These are phyloP conservation scores for Tricholoma saponaceum DNA, from an alignment of 768 basidiomycete species.

Conservation along the genomic window DNA sequence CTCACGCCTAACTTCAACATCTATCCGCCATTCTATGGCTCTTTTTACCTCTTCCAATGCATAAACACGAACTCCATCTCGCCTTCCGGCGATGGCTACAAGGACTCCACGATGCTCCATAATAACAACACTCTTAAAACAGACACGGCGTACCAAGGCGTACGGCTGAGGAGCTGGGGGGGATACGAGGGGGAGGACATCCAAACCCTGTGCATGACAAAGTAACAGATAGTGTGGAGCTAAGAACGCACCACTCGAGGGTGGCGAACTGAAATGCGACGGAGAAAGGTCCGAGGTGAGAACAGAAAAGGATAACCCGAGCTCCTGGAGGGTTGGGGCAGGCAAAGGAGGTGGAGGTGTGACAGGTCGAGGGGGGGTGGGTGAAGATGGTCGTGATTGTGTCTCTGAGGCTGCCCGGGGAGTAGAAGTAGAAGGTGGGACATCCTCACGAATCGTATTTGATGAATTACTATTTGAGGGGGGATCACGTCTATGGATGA, in stretches of 20 bases:
- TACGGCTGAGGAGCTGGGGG: constrained; percentile 77
- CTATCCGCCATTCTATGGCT: constrained; percentile 85
- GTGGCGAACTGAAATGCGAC: constrained; percentile 74
- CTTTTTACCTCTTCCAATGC: constrained; percentile 84
- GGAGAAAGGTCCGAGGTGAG: constrained; percentile 68
- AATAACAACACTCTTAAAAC: constrained; percentile 84
- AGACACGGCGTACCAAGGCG: constrained; percentile 75
- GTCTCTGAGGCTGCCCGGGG: constrained; percentile 29
- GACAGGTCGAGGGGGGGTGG: constrained; percentile 44
- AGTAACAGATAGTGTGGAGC: constrained; percentile 78
- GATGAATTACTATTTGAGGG: constrained; percentile 22
- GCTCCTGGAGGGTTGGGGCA: constrained; percentile 66
- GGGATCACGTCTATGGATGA: constrained; percentile 70
- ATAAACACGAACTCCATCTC: constrained; percentile 86
- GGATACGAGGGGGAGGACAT: constrained; percentile 74
- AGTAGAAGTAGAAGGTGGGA: constrained; percentile 11
- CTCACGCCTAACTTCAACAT: constrained; percentile 72
- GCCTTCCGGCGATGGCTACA: constrained; percentile 84
- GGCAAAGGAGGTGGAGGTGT: constrained; percentile 74
- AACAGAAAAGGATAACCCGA: constrained; percentile 68
- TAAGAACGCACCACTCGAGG: constrained; percentile 74
- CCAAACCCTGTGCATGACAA: constrained; percentile 82
- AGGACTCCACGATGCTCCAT: constrained; percentile 91
- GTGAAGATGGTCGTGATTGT: constrained; percentile 52
- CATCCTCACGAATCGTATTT: constrained; percentile 29